A percentile compares a stretch with the other conserved stretches of the same genome.
Conservation (phyloP, 768 basidiomycete species). For the Lactarius hatsudake region DNA sequence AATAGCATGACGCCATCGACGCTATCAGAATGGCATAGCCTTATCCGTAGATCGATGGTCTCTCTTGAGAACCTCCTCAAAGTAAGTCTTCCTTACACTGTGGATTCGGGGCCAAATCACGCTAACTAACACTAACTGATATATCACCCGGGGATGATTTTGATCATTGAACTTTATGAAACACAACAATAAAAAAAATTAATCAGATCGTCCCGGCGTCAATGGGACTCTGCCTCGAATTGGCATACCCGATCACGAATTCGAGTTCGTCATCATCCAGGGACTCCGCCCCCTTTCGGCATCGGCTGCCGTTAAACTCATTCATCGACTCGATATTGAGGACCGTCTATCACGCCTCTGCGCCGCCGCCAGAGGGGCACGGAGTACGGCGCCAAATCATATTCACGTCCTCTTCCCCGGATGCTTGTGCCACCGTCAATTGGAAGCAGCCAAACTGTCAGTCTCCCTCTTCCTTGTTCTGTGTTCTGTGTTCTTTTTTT, state of each 20-base stretch:
- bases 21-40: slow-evolving; percentile 45
- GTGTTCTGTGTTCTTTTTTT: slow-evolving; percentile 5
- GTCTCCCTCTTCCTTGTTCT: slow-evolving; percentile 30
- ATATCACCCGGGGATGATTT: slow-evolving; percentile 1
- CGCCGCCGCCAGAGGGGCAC: slow-evolving; percentile 44
- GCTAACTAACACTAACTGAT: slow-evolving; percentile 12
- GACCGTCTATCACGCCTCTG: slow-evolving; percentile 71
- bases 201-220: slow-evolving; percentile 54
- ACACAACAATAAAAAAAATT: not conserved
- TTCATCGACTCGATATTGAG: slow-evolving; percentile 84
- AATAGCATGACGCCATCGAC: slow-evolving; percentile 25
- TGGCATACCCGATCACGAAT: slow-evolving; percentile 66
- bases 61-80: slow-evolving; percentile 73
- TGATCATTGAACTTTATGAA: slow-evolving; percentile 21
- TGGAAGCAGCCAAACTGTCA: slow-evolving; percentile 99
- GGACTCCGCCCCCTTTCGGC: slow-evolving; percentile 43
- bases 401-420: slow-evolving; percentile 91
- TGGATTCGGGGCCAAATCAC: slow-evolving; percentile 11
- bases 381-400: slow-evolving; percentile 71
- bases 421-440: slow-evolving; percentile 86
- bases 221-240: slow-evolving; percentile 78
- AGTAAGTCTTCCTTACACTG: slow-evolving; percentile 42
- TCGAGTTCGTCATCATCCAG: slow-evolving; percentile 34
- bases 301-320: slow-evolving; percentile 68
- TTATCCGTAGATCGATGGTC: slow-evolving; percentile 56